phyloP scores from a whole-genome alignment of 495 filamentous ascomycete species.

The Polyplosphaeria fusca region DNA sequence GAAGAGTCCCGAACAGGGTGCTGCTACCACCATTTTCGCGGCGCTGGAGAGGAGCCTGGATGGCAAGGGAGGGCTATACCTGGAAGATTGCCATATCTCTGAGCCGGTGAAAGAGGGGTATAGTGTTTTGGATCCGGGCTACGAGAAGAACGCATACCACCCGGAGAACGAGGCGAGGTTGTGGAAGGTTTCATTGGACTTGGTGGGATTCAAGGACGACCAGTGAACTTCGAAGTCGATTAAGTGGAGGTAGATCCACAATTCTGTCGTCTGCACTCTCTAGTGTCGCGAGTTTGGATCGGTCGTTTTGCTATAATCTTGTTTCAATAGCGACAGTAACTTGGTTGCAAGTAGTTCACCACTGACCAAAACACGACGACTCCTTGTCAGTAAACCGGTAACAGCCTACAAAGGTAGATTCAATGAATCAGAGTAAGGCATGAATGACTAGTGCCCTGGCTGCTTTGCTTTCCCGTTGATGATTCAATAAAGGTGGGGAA shows the following conservation, averaged over 20 bases:
- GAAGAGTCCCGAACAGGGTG: slow-evolving; percentile 35
- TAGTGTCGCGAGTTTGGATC: background rate
- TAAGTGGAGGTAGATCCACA: background rate
- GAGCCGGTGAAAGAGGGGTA: slow-evolving; percentile 24
- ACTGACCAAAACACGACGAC: background rate
- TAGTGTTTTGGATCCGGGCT: slow-evolving; percentile 3
- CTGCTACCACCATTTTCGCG: slow-evolving; percentile 46
- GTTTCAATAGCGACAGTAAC: background rate
- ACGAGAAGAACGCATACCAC: slow-evolving; percentile 27
- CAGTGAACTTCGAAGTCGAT: background rate
- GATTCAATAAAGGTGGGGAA: no score
- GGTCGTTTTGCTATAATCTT: background rate
- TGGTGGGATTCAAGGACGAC: slow-evolving; percentile 28
- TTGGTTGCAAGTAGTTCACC: background rate
- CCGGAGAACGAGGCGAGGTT: slow-evolving; percentile 29
- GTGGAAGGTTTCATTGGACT: slow-evolving; percentile 23
- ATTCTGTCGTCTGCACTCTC: background rate
- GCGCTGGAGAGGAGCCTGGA: slow-evolving; percentile 43
- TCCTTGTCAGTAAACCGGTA: background rate
- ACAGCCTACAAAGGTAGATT: background rate
- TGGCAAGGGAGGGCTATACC: slow-evolving; percentile 42
- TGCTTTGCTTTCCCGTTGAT: no score
- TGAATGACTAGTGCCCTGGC: no score
- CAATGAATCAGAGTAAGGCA: no score
- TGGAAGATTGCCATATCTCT: slow-evolving; percentile 41